A percentile compares a stretch with the other conserved stretches of the same genome.
Evolutionary conservation across 805 yeast genomes (phyloP).

Genomic region (Wickerhamiella allomyrinae): DNA sequence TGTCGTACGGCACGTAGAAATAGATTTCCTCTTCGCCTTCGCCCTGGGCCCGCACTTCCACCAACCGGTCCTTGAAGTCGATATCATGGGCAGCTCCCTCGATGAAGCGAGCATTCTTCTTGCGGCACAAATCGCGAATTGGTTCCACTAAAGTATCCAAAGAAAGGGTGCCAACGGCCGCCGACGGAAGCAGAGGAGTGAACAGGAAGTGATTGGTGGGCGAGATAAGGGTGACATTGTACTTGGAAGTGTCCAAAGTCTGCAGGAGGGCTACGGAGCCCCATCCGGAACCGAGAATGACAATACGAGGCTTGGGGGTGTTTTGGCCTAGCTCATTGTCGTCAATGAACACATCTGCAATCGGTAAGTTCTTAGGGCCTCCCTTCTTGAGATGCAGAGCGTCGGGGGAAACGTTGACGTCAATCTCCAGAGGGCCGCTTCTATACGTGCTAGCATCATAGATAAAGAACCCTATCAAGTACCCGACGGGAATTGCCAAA

Average conservation of each 20-base stretch:
- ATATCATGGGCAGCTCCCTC: constrained; percentile 49
- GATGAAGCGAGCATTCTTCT: constrained; percentile 44
- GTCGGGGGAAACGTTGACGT: constrained; percentile 35
- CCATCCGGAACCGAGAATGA: constrained; percentile 59
- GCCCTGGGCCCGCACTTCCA: constrained; percentile 39
- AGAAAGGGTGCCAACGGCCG: constrained; percentile 58
- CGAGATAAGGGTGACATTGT: constrained; percentile 51
- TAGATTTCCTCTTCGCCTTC: constrained; percentile 26
- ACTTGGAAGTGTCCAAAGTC: constrained; percentile 37
- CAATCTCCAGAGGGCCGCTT: constrained; percentile 24
- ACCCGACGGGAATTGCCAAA: constrained; percentile 18
- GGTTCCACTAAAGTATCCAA: constrained; percentile 51
- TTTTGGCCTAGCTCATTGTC: constrained; percentile 39
- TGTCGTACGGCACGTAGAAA: constrained; percentile 60
- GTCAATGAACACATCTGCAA: constrained; percentile 41
- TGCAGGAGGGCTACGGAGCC: constrained; percentile 49
- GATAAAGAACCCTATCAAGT: constrained; percentile 38
- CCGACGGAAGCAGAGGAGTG: constrained; percentile 55
- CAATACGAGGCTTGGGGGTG: constrained; percentile 37
- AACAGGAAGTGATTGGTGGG: constrained; percentile 57
- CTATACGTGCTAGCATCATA: constrained; percentile 55
- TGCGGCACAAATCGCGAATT: constrained; percentile 40
- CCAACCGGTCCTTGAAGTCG: constrained; percentile 39
- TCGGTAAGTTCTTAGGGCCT: constrained; percentile 60
- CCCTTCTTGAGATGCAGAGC: constrained; percentile 45